phyloP scores from a whole-genome alignment of 2,329 filamentous ascomycete species.

The Scedosporium dehoogii region DNA sequence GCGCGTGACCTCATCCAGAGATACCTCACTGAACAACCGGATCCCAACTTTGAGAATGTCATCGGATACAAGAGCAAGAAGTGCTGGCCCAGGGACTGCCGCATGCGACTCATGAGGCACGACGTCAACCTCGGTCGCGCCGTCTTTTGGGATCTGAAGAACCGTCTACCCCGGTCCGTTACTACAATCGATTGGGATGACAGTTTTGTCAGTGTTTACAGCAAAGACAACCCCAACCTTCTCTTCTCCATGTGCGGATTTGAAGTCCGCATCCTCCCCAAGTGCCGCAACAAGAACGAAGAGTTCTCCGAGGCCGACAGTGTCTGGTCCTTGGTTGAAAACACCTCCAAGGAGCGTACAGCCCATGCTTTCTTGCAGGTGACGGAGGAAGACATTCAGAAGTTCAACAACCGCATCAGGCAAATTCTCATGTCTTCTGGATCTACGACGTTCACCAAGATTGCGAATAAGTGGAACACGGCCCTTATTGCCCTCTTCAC shows the following conservation, averaged over 20 bases:
- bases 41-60: slow-evolving; percentile 98
- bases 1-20: slow-evolving; percentile 93
- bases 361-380: slow-evolving; percentile 97
- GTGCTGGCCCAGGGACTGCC: slow-evolving; percentile 94
- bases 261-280: slow-evolving; percentile 90
- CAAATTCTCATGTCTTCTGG: slow-evolving; percentile 99
- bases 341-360: slow-evolving; percentile 91
- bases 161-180: slow-evolving; percentile 83
- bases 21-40: slow-evolving; percentile 94
- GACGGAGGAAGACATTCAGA: slow-evolving; percentile 93
- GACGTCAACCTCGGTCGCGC: slow-evolving; percentile 96
- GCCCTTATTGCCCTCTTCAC: slow-evolving; percentile 94
- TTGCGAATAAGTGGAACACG: slow-evolving; percentile 99
- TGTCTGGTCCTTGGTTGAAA: slow-evolving; percentile 95
- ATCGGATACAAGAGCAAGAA: slow-evolving; percentile 99
- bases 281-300: slow-evolving; percentile 88
- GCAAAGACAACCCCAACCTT: slow-evolving; percentile 91
- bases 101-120: slow-evolving; percentile 97
- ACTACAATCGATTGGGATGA: slow-evolving; percentile 99
- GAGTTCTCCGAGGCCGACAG: slow-evolving; percentile 97
- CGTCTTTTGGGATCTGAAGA: slow-evolving; percentile 99
- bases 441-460: slow-evolving; percentile 99
- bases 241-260: slow-evolving; percentile 98
- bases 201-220: slow-evolving; percentile 96
- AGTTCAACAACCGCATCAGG: slow-evolving; percentile 97